These are phyloP conservation scores for Collybia mongolica DNA, from an alignment of 768 basidiomycete species.

Conservation along the genomic window DNA sequence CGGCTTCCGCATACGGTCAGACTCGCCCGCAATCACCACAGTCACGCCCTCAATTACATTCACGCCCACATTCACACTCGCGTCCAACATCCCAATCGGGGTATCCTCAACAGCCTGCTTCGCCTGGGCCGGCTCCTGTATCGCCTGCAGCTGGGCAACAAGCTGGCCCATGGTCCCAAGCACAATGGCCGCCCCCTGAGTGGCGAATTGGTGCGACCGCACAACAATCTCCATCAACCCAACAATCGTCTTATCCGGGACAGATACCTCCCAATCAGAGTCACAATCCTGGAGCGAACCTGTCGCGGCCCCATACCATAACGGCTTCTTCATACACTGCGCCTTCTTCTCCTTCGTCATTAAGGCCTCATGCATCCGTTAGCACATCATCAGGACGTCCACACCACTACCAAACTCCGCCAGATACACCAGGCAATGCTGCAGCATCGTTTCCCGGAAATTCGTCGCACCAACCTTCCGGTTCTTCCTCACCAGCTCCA, in stretches of 20 bases:
- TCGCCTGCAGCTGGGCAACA: conserved; percentile 4
- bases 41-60: conserved; percentile 6
- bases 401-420: neutral
- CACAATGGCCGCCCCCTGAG: conserved; percentile 43
- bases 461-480: conserved; percentile 1
- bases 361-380: conserved; percentile 24
- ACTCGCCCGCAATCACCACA: conserved; percentile 9
- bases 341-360: conserved; percentile 12
- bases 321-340: conserved; percentile 16
- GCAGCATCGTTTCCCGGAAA: neutral
- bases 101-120: conserved; percentile 7
- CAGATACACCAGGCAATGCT: neutral
- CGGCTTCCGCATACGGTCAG: neutral
- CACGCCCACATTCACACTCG: conserved; percentile 6
- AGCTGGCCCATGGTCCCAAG: conserved; percentile 22
- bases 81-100: conserved; percentile 7
- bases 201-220: conserved; percentile 28
- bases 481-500: conserved; percentile 1
- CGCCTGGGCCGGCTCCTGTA: neutral
- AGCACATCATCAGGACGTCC: conserved; percentile 1
- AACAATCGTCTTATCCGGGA: conserved; percentile 12
- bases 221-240: conserved; percentile 14
- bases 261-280: conserved; percentile 5
- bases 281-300: conserved; percentile 26
- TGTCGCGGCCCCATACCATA: conserved; percentile 30